Base-by-base conservation (phyloP, 257 asterid genomes). In the Solanum dulcamara region DNA sequence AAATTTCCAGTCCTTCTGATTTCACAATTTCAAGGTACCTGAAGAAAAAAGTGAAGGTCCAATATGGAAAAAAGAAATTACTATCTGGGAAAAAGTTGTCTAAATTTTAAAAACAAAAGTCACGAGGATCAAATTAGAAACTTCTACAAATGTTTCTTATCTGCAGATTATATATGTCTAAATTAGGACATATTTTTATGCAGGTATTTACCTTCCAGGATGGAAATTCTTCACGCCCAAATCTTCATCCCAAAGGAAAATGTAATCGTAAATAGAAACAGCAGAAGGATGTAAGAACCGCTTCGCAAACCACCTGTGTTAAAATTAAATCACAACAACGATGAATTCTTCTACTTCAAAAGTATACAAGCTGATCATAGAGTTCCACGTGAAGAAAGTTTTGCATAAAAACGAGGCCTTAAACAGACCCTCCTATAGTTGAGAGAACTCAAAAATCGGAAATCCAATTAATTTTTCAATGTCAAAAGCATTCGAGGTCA, bases 161-260 rank as follows among this genome's bases (percentile, higher is more conserved):
- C n/a, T 26, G 14, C 11, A 7, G 24, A 42, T 24, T 2, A 75
- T 13, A 26, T 1, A 38, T 10, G 4, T 38, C 2, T 22, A 44
- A 7, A 3, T 20, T 4, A 74, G 33, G 55, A 44, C 5, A 44
- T 12, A 75, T 15, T 6, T 6, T 71, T 44, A 46, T 75, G 82
- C 24, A 75, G 44, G 53, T 0, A 0, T 75, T 44, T 86, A 95
- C 99, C 99, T 94, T 90, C 98, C 95, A 42, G 99, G 98, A 51
- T 93, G 90, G 86, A 97, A 97, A 88, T 95, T 55, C 85, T 90
- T 91, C 89, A 95, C 98, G 10, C 98, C 99, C 85, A 97, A 89
- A 91, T 97, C 99, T 89, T 97, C 99, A 91, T 97, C 99, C 99
- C 99, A 97, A 22, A 97, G 94, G 91, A 97, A 97, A 89, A 97